phyloP scores from a whole-genome alignment of 768 basidiomycete species.

The Kwoniella shandongensis region DNA sequence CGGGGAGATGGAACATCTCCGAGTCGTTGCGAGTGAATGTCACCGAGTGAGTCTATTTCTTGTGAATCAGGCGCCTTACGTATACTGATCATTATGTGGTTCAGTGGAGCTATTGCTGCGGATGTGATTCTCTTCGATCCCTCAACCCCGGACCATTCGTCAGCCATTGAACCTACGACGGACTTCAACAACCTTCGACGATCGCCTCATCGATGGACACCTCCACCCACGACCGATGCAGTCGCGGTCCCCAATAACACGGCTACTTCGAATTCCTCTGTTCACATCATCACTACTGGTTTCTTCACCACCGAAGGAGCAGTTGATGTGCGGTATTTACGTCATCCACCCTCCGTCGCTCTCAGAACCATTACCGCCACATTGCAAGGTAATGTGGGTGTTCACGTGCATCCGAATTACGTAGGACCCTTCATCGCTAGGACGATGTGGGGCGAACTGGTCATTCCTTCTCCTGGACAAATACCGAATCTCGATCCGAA shows the following conservation, averaged over 20 bases:
- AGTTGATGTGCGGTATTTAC: conserved; percentile 34
- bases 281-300: conserved; percentile 33
- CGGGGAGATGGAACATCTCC: conserved; percentile 45
- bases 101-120: conserved; percentile 29
- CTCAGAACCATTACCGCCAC: conserved; percentile 33
- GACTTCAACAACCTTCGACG: neutral
- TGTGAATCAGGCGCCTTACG: too few species aligned
- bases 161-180: neutral
- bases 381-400: conserved; percentile 37
- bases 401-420: conserved; percentile 42
- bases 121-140: conserved; percentile 29
- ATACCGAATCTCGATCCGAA: conserved; percentile 28
- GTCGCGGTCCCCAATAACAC: conserved; percentile 5
- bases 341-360: conserved; percentile 36
- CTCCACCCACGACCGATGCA: conserved; percentile 7
- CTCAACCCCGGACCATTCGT: neutral
- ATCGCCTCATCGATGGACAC: neutral
- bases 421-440: conserved; percentile 44
- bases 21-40: conserved; percentile 41
- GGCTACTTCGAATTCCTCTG: neutral
- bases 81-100: neutral
- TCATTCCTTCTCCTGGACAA: conserved; percentile 26
- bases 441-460: conserved; percentile 36
- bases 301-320: conserved; percentile 43
- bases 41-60: conserved; percentile 41